Evolutionary conservation across 257 asterid genomes (phyloP).

Genomic region (Marsdenia floribunda): DNA sequence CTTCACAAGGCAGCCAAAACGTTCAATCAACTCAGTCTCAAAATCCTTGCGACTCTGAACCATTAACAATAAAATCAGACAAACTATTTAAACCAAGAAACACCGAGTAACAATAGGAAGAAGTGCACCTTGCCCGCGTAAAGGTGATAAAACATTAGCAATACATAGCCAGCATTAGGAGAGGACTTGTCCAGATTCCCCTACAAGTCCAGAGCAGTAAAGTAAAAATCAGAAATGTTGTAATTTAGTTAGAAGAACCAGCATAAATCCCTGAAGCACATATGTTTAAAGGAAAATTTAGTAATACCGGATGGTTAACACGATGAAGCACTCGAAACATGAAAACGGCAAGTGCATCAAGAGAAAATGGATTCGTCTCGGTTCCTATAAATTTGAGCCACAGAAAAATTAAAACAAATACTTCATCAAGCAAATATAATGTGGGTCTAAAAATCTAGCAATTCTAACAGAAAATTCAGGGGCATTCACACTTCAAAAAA

Average conservation of each 20-base stretch:
- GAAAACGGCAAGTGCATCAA: conserved; percentile 91
- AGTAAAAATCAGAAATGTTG: conserved; percentile 16
- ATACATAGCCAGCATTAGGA: conserved; percentile 80
- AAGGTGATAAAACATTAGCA: conserved; percentile 88
- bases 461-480: not conserved
- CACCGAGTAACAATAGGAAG: conserved; percentile 2
- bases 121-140: conserved; percentile 85
- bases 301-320: conserved; percentile 82
- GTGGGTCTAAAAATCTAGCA: not conserved
- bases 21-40: conserved; percentile 74
- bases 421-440: not conserved
- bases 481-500: not conserved
- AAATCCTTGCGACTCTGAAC: conserved; percentile 77
- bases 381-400: conserved; percentile 53
- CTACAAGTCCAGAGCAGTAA: conserved; percentile 38
- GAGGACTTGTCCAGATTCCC: conserved; percentile 94
- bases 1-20: conserved; percentile 88
- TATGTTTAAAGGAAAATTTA: conserved; percentile 15
- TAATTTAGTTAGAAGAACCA: conserved; percentile 4
- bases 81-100: not conserved
- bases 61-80: conserved; percentile 16
- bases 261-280: conserved; percentile 4
- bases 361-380: conserved; percentile 79
- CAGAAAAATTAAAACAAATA: not conserved
- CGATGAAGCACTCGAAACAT: conserved; percentile 77